phyloP scores from a whole-genome alignment of 1,284 basidiomycete genomes.

The Ustilago loliicola region DNA sequence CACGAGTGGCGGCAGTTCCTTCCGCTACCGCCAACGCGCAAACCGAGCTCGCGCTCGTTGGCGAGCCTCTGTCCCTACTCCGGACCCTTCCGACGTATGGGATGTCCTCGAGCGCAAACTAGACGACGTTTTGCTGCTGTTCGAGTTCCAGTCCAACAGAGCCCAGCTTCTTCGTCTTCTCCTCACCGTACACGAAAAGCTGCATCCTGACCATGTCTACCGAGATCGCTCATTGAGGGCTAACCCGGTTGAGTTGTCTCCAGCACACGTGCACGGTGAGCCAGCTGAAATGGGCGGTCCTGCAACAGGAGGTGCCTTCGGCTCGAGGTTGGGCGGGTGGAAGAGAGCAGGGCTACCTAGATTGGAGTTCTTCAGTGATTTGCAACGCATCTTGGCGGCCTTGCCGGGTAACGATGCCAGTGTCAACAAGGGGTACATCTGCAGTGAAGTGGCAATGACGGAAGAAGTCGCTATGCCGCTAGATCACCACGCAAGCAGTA shows the following conservation, averaged over 20 bases:
- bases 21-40: slow-evolving; percentile 42
- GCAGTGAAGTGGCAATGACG: slow-evolving; percentile 12
- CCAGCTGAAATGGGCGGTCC: slow-evolving; percentile 39
- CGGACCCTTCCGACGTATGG: slow-evolving; percentile 61
- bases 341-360: slow-evolving; percentile 45
- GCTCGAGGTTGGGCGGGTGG: slow-evolving; percentile 43
- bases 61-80: slow-evolving; percentile 28
- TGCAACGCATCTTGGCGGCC: slow-evolving; percentile 36
- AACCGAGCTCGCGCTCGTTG: slow-evolving; percentile 39
- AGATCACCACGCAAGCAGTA: slow-evolving; percentile 17
- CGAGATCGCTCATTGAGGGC: slow-evolving; percentile 38
- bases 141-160: slow-evolving; percentile 60
- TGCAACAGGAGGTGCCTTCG: slow-evolving; percentile 31
- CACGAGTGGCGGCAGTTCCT: slow-evolving; percentile 47
- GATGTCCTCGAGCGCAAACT: slow-evolving; percentile 62
- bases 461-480: slow-evolving; percentile 44
- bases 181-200: slow-evolving; percentile 50
- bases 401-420: slow-evolving; percentile 45
- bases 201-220: slow-evolving; percentile 55
- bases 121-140: slow-evolving; percentile 55
- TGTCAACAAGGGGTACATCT: slow-evolving; percentile 33
- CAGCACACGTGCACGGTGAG: slow-evolving; percentile 44
- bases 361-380: slow-evolving; percentile 53
- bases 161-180: slow-evolving; percentile 52
- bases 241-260: slow-evolving; percentile 46